Conservation (phyloP, 768 basidiomycete species). For the Boletus pseudo-olivaceus region DNA sequence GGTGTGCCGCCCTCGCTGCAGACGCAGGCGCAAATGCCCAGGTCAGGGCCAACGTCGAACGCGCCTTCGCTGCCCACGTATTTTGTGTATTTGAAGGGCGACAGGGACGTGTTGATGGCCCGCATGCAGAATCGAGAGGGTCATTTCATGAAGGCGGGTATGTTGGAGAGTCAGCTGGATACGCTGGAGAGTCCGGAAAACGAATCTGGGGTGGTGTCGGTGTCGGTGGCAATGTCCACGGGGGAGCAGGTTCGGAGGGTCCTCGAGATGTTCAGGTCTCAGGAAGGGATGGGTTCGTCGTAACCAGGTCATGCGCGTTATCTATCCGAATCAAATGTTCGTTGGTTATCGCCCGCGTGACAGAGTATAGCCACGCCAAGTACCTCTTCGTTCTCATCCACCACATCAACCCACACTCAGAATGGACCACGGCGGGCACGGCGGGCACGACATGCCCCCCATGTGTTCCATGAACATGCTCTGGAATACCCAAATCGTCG, state of each 20-base stretch:
- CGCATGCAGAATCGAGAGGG: conserved; percentile 62
- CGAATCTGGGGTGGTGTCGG: conserved; percentile 65
- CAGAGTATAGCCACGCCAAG: not conserved
- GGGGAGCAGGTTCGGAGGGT: conserved; percentile 53
- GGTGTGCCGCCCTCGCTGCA: not conserved
- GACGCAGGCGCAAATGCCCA: not conserved
- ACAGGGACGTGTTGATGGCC: conserved; percentile 49
- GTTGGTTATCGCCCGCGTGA: no score
- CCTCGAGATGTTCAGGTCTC: not conserved
- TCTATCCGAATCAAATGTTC: no score
- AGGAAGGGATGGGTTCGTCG: not conserved
- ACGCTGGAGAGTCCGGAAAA: conserved; percentile 68
- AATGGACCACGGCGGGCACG: conserved; percentile 47
- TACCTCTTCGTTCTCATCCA: not conserved
- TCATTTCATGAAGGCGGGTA: conserved; percentile 81
- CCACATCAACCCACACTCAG: not conserved
- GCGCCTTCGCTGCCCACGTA: conserved; percentile 48
- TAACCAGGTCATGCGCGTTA: not conserved
- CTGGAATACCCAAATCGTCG: conserved; percentile 77
- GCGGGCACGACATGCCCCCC: conserved; percentile 43
- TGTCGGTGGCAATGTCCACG: conserved; percentile 51
- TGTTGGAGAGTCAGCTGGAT: conserved; percentile 76
- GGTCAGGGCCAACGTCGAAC: not conserved
- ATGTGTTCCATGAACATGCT: conserved; percentile 80
- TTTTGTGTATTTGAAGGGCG: conserved; percentile 78